These are phyloP conservation scores for Pelargonium fulgidum DNA, from an alignment of 441 rosid species.

Conservation along the genomic window DNA sequence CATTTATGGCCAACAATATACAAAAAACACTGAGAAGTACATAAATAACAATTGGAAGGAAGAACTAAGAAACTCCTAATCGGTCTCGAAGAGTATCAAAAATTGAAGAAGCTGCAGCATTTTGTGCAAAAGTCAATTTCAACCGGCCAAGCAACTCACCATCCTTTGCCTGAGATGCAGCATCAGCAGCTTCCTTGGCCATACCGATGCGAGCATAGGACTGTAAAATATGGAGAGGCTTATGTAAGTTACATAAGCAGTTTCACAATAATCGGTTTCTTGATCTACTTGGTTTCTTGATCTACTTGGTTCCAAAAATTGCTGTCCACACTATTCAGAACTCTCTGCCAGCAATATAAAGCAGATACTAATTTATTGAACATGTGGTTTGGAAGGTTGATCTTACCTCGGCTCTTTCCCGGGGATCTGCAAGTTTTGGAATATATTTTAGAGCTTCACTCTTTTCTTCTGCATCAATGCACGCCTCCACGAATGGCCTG, in stretches of 20 bases:
- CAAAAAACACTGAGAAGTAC: background rate
- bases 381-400: background rate
- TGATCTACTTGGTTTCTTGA: too few species aligned
- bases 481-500: conserved; percentile 95
- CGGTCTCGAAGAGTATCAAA: conserved; percentile 78
- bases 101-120: conserved; percentile 73
- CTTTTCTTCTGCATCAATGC: conserved; percentile 84
- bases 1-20: background rate
- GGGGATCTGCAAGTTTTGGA: conserved; percentile 79
- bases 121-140: conserved; percentile 75
- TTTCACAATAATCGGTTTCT: too few species aligned
- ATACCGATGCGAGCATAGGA: conserved; percentile 90
- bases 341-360: too few species aligned
- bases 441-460: conserved; percentile 88
- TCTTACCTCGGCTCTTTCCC: conserved; percentile 87
- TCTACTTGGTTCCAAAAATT: too few species aligned
- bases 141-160: conserved; percentile 87
- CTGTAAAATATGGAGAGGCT: conserved; percentile 26
- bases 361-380: background rate
- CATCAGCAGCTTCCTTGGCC: conserved; percentile 99
- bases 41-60: background rate
- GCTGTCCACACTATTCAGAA: too few species aligned
- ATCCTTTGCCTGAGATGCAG: conserved; percentile 94
- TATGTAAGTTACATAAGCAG: too few species aligned
- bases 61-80: conserved; percentile 17